Percentiles rank a stretch among this genome's conserved stretches.
Evolutionary conservation across 331 rosid species (phyloP).

Genomic region (Quercus lobata): DNA sequence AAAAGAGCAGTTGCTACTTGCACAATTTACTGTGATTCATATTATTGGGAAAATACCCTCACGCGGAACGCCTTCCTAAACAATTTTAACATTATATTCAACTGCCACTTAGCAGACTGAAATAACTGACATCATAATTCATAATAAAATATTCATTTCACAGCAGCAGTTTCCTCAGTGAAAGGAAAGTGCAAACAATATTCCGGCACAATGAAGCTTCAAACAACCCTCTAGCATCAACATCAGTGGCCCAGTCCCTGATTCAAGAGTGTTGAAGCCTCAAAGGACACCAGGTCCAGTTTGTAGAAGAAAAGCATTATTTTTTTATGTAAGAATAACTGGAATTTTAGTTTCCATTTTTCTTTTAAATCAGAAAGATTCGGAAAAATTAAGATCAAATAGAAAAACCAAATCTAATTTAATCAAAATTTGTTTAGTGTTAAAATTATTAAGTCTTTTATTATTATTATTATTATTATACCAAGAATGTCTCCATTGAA

Average conservation of each 20-base stretch:
- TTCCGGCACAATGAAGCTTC: neutral
- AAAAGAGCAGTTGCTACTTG: neutral
- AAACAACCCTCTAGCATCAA: neutral
- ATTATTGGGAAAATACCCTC: neutral
- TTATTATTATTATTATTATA: too few relatives aligned
- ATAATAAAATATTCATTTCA: neutral
- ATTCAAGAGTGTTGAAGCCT: neutral
- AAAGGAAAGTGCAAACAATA: neutral
- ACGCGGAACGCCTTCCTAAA: neutral
- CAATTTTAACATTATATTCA: neutral
- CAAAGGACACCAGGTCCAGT: neutral
- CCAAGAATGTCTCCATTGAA: too few relatives aligned
- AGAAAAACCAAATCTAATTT: too few relatives aligned
- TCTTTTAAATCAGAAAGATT: too few relatives aligned
- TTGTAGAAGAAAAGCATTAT: neutral
- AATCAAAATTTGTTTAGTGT: too few relatives aligned
- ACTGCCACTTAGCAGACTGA: neutral
- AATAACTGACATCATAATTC: neutral
- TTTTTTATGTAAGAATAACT: too few relatives aligned
- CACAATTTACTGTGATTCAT: neutral
- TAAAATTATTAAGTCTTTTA: too few relatives aligned
- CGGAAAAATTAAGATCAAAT: too few relatives aligned
- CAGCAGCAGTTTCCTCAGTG: neutral
- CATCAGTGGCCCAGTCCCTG: neutral
- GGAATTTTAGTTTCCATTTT: too few relatives aligned